Conservation (phyloP, 177 flowering plant species). For the Telopea speciosissima region DNA sequence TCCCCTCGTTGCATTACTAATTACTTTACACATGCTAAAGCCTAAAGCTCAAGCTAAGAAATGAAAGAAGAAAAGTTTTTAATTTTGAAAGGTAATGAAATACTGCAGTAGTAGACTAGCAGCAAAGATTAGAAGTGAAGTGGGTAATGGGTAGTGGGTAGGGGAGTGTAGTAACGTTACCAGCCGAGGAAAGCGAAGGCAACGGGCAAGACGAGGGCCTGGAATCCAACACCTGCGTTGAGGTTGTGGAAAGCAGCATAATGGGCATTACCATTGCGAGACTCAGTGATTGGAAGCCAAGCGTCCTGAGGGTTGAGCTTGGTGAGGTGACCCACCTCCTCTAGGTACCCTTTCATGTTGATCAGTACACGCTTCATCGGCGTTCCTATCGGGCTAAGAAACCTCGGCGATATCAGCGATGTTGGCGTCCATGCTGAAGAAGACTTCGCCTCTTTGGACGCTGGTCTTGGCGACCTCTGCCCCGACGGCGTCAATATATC, state of each 20-base stretch:
- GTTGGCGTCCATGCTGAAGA: conserved; percentile 85
- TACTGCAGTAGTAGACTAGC: no score
- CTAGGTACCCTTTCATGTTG: conserved; percentile 92
- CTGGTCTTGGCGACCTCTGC: conserved; percentile 64
- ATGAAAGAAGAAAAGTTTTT: background rate
- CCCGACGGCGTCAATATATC: conserved; percentile 86
- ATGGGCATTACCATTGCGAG: conserved; percentile 94
- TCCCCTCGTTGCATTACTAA: no score
- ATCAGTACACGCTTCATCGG: conserved; percentile 93
- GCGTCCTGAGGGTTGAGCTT: conserved; percentile 98
- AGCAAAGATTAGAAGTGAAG: no score
- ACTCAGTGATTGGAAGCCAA: conserved; percentile 97
- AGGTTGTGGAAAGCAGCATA: conserved; percentile 97
- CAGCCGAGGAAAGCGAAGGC: conserved; percentile 95
- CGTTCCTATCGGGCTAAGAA: conserved; percentile 90
- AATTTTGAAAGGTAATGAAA: background rate
- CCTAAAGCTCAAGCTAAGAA: no score
- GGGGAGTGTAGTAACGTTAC: conserved; percentile 22
- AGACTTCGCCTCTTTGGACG: conserved; percentile 39
- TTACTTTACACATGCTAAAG: no score
- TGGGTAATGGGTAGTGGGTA: background rate
- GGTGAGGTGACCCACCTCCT: conserved; percentile 93
- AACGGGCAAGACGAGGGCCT: conserved; percentile 83
- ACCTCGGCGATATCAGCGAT: conserved; percentile 88
- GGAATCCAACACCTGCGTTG: conserved; percentile 95